A percentile compares a stretch with the other conserved stretches of the same genome.
These are phyloP conservation scores for Coemansia sp. DNA, from an alignment of 192 early-diverging fungal genomes.

Conservation along the genomic window DNA sequence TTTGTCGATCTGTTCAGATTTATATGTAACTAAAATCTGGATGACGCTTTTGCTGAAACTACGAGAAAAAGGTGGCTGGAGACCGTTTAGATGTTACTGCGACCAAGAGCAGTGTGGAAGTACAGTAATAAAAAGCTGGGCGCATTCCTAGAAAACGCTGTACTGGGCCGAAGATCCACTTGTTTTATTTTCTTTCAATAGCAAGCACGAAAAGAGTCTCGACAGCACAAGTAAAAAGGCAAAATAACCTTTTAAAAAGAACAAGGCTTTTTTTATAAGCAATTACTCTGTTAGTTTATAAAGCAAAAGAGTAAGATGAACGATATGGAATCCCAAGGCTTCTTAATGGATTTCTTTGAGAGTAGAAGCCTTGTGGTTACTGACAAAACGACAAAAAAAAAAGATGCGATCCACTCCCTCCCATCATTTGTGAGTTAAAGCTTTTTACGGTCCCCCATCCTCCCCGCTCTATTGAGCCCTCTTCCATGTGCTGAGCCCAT, in stretches of 20 bases:
- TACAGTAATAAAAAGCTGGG: slow-evolving; percentile 5
- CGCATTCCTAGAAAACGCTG: neutral
- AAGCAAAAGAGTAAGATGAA: neutral
- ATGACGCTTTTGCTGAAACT: no score
- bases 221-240: neutral
- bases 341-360: neutral
- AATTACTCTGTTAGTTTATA: neutral
- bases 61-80: neutral
- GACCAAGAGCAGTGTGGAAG: neutral
- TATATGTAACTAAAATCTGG: neutral
- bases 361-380: neutral
- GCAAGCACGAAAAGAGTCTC: neutral
- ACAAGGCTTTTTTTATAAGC: neutral
- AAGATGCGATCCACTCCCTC: neutral
- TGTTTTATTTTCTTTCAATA: slow-evolving; percentile 1
- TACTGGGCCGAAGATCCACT: neutral
- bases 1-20: neutral
- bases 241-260: no score
- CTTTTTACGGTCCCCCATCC: neutral
- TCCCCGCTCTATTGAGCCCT: neutral
- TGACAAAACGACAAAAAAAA: neutral
- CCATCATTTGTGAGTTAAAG: neutral
- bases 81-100: neutral
- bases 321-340: neutral
- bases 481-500: neutral